Conservation (phyloP, 2,329 filamentous ascomycete species). For the Atkinsonella hypoxylon region DNA sequence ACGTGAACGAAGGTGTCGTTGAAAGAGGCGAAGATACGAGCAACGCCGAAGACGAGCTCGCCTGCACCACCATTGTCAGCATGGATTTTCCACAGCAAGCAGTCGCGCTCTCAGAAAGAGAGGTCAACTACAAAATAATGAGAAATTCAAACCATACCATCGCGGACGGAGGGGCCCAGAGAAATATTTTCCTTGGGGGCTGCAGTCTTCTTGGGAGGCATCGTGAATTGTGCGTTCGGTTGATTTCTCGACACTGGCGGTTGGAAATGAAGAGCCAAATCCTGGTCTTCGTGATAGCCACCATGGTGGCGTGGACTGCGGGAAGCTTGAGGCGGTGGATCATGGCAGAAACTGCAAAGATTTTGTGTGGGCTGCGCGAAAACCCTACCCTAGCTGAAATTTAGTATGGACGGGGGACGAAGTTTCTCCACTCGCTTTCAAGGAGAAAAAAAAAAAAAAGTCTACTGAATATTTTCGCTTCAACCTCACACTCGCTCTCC, state of each 20-base stretch:
- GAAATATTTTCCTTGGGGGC: constrained; percentile 95
- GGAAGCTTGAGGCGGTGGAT: constrained; percentile 20
- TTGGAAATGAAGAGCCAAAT: constrained; percentile 19
- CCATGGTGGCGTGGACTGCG: constrained; percentile 14
- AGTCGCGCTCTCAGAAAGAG: background rate
- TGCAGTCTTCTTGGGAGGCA: constrained; percentile 89
- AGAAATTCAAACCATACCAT: constrained; percentile 49
- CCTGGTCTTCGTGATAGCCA: constrained; percentile 14
- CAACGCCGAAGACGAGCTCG: constrained; percentile 96
- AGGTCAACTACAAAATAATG: too few relatives aligned
- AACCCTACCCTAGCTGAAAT: constrained; percentile 22
- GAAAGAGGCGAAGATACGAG: constrained; percentile 91
- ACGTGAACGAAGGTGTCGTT: constrained; percentile 96
- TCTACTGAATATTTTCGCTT: too few relatives aligned
- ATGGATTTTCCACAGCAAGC: background rate
- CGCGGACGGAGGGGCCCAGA: constrained; percentile 90
- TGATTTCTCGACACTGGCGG: constrained; percentile 24
- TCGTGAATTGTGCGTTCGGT: constrained; percentile 41
- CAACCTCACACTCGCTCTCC: constrained; percentile 6
- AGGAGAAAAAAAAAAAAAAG: constrained; percentile 9
- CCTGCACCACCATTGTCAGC: constrained; percentile 36
- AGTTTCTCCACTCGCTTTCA: constrained; percentile 1
- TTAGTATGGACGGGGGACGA: background rate
- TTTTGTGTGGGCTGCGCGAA: constrained; percentile 13
- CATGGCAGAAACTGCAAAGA: constrained; percentile 22